Evolutionary conservation across 345 rosid species (phyloP), one percentile per base, ranked within the genome.

Genomic region (Acer negundo): DNA sequence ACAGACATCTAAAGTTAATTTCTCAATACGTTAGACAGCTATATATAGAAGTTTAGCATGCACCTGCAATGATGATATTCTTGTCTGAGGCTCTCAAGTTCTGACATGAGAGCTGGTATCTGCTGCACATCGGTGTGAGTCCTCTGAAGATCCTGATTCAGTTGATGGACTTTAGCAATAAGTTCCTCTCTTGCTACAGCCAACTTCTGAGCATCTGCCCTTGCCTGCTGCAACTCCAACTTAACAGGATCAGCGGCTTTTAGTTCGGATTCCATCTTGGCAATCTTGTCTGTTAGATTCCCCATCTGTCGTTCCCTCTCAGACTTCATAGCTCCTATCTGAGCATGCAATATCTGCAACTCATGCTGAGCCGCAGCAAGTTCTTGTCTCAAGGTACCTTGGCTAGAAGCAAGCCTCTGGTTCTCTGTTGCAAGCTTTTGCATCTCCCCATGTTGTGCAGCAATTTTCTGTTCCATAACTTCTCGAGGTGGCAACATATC

Each of bases 11-110:
- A 17, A 67, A 71, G 59, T 31, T 46, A 69, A 42, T 42, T 68
- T 74, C 49, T 62, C 35, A 7, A 58, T 1, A 42, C 22, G 67
- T 76, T 62, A 71, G 70, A 38, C 24, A 72, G 2, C 26, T 47
- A 76, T 61, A 75, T 74, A 53, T 2, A 78, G 80, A 17, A 78
- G 20, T 55, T 69, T 46, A 82, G 75, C 71, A 80, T 46, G 58
- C 47, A 94, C 99, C 97, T 96, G 98, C 93, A 94, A 71, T 87
- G 95, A 74, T 96, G 98, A 80, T 91, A 91, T 79, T 96, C 99
- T 83, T 94, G 97, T 82, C 95, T 87, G 55, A 92, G 87, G 77
- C 79, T 79, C 62, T 94, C 99, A 10, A 94, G 97, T 77, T 96
- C 95, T 0, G 94, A 85, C 90, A 94, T 84, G 22, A 96, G 72